Evolutionary conservation across 148 eudicot species (phyloP), one percentile per base, ranked within the genome.

Genomic region (Polygonum maritimum): DNA sequence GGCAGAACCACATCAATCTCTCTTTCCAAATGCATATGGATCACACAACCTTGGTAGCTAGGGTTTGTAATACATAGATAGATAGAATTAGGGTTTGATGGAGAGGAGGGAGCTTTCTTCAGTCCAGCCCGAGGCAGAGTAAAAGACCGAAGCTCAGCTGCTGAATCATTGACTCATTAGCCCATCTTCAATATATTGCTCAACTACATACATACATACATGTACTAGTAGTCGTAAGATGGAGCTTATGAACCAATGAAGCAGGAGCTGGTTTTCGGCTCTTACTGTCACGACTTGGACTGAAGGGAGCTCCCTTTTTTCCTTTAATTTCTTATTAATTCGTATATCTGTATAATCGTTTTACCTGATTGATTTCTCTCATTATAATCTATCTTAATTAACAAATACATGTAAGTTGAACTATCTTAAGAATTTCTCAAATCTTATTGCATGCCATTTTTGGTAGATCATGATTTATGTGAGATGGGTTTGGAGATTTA

Each of bases 231-330:
- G 9, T 21, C 0, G 4, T 14, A 67, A 12, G 19, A 76, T 76
- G 78, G 31, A 26, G 60, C 18, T 76, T 47, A 21, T 67, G 78
- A 76, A 48, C 22, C 78, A 76, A 76, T 76, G 78, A 76, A 48
- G 74, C 74, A 76, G 78, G 78, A 76, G 78, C 78, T 67, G 33
- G 26, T 70, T 19, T 67, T 36, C 71, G 9, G 78, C 48, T 76
- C 78, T 76, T 26, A 31, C 71, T 76, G 74, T 67, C 78, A 36
- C n/a, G 78, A 48, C 78, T 76, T 76, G 78, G 78, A 76, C 78
- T 76, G 78, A 76, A 76, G 78, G 78, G 78, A 76, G 78, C 78
- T 76, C 78, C 78, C 78, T 67, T 67, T 36, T 63, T 63, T 31
- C 13, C 39, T 63, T n/a, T n/a, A n/a, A n/a, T n/a, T n/a, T n/a